Evolutionary conservation across 345 rosid genomes (phyloP), one percentile per base, ranked within the genome.

Genomic region (Citrus cavaleriei): DNA sequence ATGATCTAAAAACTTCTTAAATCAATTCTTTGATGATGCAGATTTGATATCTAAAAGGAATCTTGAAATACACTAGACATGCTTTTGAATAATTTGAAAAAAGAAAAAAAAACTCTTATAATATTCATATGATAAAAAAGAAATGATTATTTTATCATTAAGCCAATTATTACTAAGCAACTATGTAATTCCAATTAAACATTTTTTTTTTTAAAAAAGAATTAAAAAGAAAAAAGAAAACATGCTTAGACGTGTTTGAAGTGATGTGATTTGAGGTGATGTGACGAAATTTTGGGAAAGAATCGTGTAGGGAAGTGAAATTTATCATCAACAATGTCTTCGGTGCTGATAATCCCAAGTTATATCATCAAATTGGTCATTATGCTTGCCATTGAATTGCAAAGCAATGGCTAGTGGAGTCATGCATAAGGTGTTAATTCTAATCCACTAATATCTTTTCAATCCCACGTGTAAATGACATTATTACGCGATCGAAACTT

Each of bases 301-400:
- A 35, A 35, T 35, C 5, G 37, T 35, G 51, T 49, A 72, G 35
- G 35, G 32, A 58, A 58, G 40, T n/a, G 10, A 70, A 70, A n/a
- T 10, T 25, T 32, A 21, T 55, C 75, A 54, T 57, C 38, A 34
- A 57, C 64, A 38, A 2, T 62, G 3, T 21, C 67, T 49, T 34
- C 30, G 19, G 35, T 55, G 79, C 65, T 51, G 27, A n/a, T 66
- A 76, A 67, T 76, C 79, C 79, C 55, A 76, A 49, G 63, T 12
- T 37, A 61, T 30, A 24, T 72, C 75, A 55, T 57, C 64, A 54
- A 54, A 54, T 46, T 49, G 62, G 21, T 76, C 16, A 76, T 67
- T 67, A 67, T 76, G 79, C 25, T 34, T 32, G 35, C 79, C 72
- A 76, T 35, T 76, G 24, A 66, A 51, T n/a, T 16, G 14, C 7